Conservation (phyloP, 768 basidiomycete genomes). For the Hericium alpestre region DNA sequence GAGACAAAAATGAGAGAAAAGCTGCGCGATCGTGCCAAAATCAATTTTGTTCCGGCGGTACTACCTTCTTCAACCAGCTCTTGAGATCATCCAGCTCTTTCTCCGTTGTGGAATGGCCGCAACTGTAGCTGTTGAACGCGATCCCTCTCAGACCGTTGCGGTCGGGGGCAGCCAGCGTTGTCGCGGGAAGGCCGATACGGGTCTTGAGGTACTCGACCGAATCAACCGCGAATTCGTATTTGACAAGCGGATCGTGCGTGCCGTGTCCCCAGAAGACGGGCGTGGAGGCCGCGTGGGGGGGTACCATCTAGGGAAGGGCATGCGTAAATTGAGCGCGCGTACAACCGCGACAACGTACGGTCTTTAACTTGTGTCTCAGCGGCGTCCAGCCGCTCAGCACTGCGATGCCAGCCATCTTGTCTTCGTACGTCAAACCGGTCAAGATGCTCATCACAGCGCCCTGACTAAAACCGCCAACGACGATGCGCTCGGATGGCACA, state of each 20-base stretch:
- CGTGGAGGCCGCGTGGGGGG: constrained; percentile 44
- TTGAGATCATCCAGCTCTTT: constrained; percentile 64
- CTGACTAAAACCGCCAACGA: constrained; percentile 86
- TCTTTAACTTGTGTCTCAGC: constrained; percentile 51
- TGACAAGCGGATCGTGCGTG: constrained; percentile 62
- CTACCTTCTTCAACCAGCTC: constrained; percentile 53
- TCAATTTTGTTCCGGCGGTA: constrained; percentile 23
- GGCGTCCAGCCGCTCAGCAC: constrained; percentile 77
- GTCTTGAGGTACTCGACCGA: constrained; percentile 50
- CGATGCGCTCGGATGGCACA: constrained; percentile 56
- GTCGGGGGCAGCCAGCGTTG: constrained; percentile 25
- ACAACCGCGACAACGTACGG: constrained; percentile 31
- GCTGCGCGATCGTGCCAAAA: not conserved
- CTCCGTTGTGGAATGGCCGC: constrained; percentile 55
- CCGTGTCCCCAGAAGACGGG: constrained; percentile 90
- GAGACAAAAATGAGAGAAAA: no score
- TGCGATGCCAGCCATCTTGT: constrained; percentile 61
- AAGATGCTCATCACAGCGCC: constrained; percentile 74
- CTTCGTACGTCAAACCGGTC: constrained; percentile 55
- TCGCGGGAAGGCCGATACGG: constrained; percentile 33
- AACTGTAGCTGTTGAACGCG: constrained; percentile 53
- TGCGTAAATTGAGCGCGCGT: not conserved
- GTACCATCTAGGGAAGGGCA: constrained; percentile 40
- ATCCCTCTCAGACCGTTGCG: constrained; percentile 41
- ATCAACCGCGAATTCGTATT: constrained; percentile 37